These are phyloP conservation scores for Sporisorium graminicola DNA, from an alignment of 1,284 basidiomycete species.

Conservation along the genomic window DNA sequence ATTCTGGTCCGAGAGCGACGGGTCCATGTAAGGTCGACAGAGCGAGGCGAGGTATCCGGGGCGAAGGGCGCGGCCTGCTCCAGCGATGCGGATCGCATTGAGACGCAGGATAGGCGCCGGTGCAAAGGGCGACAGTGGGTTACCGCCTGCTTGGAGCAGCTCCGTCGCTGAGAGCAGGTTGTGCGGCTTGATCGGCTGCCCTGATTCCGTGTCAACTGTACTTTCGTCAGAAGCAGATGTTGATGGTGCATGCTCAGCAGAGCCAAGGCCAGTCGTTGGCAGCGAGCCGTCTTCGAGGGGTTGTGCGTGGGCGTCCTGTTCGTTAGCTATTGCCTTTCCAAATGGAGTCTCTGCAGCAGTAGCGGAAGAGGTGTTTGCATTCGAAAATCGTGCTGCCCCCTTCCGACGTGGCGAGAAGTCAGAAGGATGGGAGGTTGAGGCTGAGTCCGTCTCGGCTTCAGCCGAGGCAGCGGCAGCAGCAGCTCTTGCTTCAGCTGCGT, in stretches of 20 bases:
- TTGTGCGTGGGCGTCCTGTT: constrained; percentile 13
- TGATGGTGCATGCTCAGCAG: constrained; percentile 1
- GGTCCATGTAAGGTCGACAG: constrained; percentile 77
- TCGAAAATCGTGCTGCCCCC: neutral
- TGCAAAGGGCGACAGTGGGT: constrained; percentile 23
- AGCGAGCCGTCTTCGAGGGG: constrained; percentile 31
- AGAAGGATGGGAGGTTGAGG: constrained; percentile 10
- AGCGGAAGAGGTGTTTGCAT: neutral
- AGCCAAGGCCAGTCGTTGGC: constrained; percentile 18
- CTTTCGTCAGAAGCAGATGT: neutral
- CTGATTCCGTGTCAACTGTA: neutral
- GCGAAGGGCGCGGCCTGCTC: constrained; percentile 78
- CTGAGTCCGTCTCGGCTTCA: constrained; percentile 13
- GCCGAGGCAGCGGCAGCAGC: constrained; percentile 36
- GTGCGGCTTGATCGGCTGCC: constrained; percentile 31
- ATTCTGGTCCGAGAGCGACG: constrained; percentile 38
- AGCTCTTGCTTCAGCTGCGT: constrained; percentile 39
- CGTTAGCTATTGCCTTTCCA: constrained; percentile 26
- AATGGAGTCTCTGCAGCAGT: constrained; percentile 16
- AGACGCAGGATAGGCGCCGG: constrained; percentile 70
- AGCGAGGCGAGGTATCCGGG: constrained; percentile 83
- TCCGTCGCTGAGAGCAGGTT: constrained; percentile 57
- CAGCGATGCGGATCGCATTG: constrained; percentile 82
- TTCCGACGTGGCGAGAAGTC: constrained; percentile 6
- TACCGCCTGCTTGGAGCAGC: constrained; percentile 32